Base-by-base conservation (phyloP, 2,329 filamentous ascomycete genomes). In the Xylariomycetidae sp. region DNA sequence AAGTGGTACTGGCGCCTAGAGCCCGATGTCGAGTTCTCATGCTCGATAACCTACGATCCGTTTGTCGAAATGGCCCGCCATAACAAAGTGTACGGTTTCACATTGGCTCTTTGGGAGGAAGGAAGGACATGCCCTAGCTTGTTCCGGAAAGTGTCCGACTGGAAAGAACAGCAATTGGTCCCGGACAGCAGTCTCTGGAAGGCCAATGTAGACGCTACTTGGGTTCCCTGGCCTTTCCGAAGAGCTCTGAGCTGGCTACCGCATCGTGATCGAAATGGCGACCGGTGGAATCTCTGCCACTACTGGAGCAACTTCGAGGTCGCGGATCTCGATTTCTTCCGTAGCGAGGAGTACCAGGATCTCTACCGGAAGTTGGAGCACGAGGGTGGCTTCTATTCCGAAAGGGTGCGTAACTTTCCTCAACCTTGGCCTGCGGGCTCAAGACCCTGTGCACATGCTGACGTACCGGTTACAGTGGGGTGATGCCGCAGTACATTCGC, bases 221-320 rank as follows among this genome's bases (percentile, higher is more conserved):
- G 60, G 59, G 37, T 61, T 13, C 63, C 64, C 2, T 65, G 57
- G 48, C 64, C 64, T 4, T 49, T 67, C 19, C 57, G 64, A 4
- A 44, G 44, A 15, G 37, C 52, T 20, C 37, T 64, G 38, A 48
- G 52, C 34, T 57, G 52, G 48, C 51, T 63, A 27, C 51, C 58
- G 10, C 57, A 65, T 39, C 57, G 59, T 28, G 59, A 65, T 37
- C 42, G 48, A 5, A 37, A 54, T 19, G 64, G 64, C 12, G 63
- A 67, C 39, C 40, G 46, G 13, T 67, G 63, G 63, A 67, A 59
- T 43, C 43, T 59, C 19, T 67, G 64, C 39, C 64, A 67, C 37
- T 67, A 67, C 42, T 67, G 64, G 64, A 65, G 61, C 37, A 67
- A 67, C 34, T 67, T 67, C 32, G 64, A 67, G 44, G 67, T 67